Base-by-base conservation (phyloP, 2,329 filamentous ascomycete genomes). In the Clarireedia paspali region DNA sequence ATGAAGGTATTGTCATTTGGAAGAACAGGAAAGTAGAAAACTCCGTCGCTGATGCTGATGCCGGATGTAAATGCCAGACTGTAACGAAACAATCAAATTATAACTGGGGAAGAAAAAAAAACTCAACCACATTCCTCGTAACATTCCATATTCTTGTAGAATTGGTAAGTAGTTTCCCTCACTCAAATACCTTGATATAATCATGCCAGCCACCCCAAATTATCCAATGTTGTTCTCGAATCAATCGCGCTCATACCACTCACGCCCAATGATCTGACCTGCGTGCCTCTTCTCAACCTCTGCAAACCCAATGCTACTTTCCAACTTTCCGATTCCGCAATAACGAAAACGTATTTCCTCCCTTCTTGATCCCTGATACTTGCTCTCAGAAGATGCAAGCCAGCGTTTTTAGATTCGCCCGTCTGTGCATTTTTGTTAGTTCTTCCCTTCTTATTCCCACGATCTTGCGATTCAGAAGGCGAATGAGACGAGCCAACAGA, bases 241-340 rank as follows among this genome's bases (percentile, higher is more conserved):
- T 87, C 84, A 15, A 72, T 64, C 10, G 73, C 70, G 48, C 76
- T 72, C 73, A 87, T 78, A 46, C 77, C 75, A 55, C 78, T 76
- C 34, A 87, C 77, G 5, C 80, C 81, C 47, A 87, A 72, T 56
- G 80, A 77, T 53, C 81, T 74, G 34, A 79, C 80, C 67, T 84
- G 82, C 3, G 78, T 79, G 5, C 84, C 83, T 53, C 77, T 77
- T 52, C 82, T 73, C 63, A 88, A 70, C 46, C 79, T 75, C 67
- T 84, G 80, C 62, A 88, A 67, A 2, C 81, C 83, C 38, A 80
- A 73, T 1, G 81, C 76, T 24, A 88, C 73, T 75, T 88, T 88
- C 84, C 84, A 87, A 27, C 77, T 78, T 68, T 88, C 84, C 59
- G 82, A 77, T 66, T 87, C 82, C 42, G 76, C 74, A 36, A 87